A percentile compares a stretch with the other conserved stretches of the same genome.
Conservation (phyloP, 148 eudicot species). For the Bassia scoparia region DNA sequence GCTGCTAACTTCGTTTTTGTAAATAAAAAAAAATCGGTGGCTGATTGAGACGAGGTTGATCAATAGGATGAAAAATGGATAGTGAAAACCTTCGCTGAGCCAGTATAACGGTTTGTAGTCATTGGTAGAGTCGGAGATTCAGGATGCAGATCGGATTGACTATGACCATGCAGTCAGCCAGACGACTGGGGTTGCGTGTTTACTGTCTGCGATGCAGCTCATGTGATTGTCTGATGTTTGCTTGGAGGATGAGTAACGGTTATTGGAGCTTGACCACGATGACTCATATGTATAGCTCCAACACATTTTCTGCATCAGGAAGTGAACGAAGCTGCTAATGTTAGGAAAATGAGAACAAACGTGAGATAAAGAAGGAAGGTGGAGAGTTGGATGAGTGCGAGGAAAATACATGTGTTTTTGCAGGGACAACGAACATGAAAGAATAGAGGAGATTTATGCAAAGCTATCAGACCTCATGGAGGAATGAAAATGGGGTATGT, state of each 20-base stretch:
- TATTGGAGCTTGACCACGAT: conserved; percentile 54
- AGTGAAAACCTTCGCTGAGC: conserved; percentile 45
- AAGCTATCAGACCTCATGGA: conserved; percentile 49
- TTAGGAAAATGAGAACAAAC: conserved; percentile 56
- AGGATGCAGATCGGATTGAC: conserved; percentile 58
- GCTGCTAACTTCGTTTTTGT: conserved; percentile 55
- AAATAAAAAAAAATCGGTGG: conserved; percentile 48
- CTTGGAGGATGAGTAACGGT: conserved; percentile 47
- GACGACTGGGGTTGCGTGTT: conserved; percentile 62
- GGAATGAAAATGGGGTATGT: conserved; percentile 55
- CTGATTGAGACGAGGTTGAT: conserved; percentile 45
- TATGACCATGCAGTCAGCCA: conserved; percentile 46
- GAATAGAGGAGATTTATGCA: conserved; percentile 41
- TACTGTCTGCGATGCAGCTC: conserved; percentile 45
- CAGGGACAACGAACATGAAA: conserved; percentile 45
- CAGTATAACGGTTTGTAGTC: conserved; percentile 65
- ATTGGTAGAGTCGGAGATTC: conserved; percentile 49
- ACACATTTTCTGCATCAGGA: conserved; percentile 48
- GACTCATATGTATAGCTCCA: conserved; percentile 68
- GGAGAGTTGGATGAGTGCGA: conserved; percentile 69
- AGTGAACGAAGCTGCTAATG: conserved; percentile 50
- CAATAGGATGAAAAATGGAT: conserved; percentile 33
- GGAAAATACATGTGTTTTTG: conserved; percentile 55
- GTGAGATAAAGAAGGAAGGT: conserved; percentile 48
- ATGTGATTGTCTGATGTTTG: conserved; percentile 42